phyloP scores from a whole-genome alignment of 306 rosid genomes.

The Lathyrus oleraceus region DNA sequence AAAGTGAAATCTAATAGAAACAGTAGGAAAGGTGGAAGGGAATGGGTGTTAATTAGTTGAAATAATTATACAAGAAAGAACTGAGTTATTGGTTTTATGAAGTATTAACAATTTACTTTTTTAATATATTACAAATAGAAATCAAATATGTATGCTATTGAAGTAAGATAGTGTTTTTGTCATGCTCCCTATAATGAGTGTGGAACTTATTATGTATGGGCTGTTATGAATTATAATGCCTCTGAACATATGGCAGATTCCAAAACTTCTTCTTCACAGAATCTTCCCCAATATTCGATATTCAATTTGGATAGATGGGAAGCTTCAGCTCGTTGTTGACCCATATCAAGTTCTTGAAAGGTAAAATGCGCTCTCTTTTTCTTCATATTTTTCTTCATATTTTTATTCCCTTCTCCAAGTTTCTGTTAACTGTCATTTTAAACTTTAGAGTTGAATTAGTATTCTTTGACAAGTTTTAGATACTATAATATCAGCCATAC shows the following conservation, averaged over 20 bases:
- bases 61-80: no score
- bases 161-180: not conserved
- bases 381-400: not conserved
- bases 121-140: no score
- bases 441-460: slow-evolving; percentile 1
- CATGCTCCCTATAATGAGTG: not conserved
- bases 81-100: no score
- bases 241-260: slow-evolving; percentile 59
- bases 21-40: no score
- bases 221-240: slow-evolving; percentile 17
- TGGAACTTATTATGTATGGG: slow-evolving; percentile 24
- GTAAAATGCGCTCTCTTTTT: slow-evolving; percentile 42
- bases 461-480: slow-evolving; percentile 18
- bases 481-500: not conserved
- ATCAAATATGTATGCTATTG: no score
- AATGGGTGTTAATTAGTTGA: no score
- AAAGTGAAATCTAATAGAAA: no score
- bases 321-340: slow-evolving; percentile 81
- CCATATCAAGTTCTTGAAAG: slow-evolving; percentile 92
- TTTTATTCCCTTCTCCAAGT: slow-evolving; percentile 25
- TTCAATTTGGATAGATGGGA: slow-evolving; percentile 96
- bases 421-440: slow-evolving; percentile 19
- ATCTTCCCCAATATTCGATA: slow-evolving; percentile 84
- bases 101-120: no score
- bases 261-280: slow-evolving; percentile 98